Evolutionary conservation across 495 filamentous ascomycete genomes (phyloP), one percentile per base, ranked within the genome.

Genomic region (Parathielavia appendiculata): DNA sequence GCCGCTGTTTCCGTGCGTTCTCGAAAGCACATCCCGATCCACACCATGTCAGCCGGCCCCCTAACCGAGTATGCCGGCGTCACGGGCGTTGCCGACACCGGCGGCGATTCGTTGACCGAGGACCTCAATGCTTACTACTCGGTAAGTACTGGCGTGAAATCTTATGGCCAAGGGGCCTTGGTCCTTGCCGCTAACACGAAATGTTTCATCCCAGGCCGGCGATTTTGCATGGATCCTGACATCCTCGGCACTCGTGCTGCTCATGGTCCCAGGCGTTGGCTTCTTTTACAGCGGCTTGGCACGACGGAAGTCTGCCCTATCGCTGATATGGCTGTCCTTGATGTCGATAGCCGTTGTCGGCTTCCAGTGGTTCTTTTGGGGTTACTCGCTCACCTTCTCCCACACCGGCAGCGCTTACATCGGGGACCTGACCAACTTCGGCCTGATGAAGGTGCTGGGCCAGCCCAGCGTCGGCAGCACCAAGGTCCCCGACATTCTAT

Each of bases 291-390:
- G 91, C 12, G 93, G 93, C 58, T 87, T 97, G 38, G 93, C 93
- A n/a, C 87, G 93, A 58, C 82, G 93, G 68, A 98, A 97, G 79
- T 96, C 91, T 1, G 93, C 93, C 14, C 82, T 98, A 55, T 90
- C 91, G 9, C 78, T 97, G 63, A 91, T 98, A 73, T 97, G 91
- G 91, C 84, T 97, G 19, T 91, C 91, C n/a, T 79, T 97, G 70
- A 96, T 97, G 87, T 86, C 91, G n/a, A 85, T 87, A 20, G 91
- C 88, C 16, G 86, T 98, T 48, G 85, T 90, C 11, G 87, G 85
- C 23, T 96, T 98, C 76, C 92, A 97, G 73, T 98, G 93, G 92
- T 98, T 97, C 79, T 96, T 98, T 81, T 97, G 92, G 93, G 93
- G 93, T 40, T 97, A 92, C 71, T 96, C 91, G 4, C 78, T 98